Base-by-base conservation (phyloP, 176 grass and related monocot species). In the Pharus latifolius region DNA sequence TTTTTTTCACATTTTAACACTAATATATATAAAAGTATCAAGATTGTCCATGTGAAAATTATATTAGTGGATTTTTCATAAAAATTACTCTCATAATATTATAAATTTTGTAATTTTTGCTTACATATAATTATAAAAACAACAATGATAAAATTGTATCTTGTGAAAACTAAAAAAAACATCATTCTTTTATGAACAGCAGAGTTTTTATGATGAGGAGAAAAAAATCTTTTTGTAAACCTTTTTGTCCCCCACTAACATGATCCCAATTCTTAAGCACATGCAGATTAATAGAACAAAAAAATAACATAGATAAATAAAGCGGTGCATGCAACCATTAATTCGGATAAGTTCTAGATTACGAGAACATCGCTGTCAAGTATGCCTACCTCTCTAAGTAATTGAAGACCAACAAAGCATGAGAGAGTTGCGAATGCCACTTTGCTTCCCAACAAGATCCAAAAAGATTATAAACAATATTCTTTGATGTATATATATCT, bases 221-320 rank as follows among this genome's bases (percentile, higher is more conserved):
- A 15, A 67, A 32, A 67, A 7, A 15, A 48, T 56, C 32, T 4
- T 77, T 56, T 56, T 33, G 49, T 15, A 3, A 26, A 37, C 26
- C 28, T 18, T 46, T 57, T 66, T 19, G 41, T 12, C 7, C 15
- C 6, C 78, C 58, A 80, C 78, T 65, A 27, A 13, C 27, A 7
- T 64, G 38, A 73, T 80, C 6, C 58, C 45, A 45, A 73, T 37
- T 72, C 57, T 37, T 55, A 26, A 2, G 28, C 68, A 80, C 58
- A 68, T 80, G 78, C 10, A 6, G 32, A 46, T 72, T 64, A 72
- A 49, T 41, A 53, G 11, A 3, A 34, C 33, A 45, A 64, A 48
- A 55, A 64, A 56, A 40, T 28, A 56, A 72, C 19, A 19, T 17
- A 3, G 27, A 25, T 15, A 72, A 46, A 18, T 32, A 55, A n/a